phyloP scores from a whole-genome alignment of 2,329 filamentous ascomycete species.

The Thermothelomyces thermophilus region DNA sequence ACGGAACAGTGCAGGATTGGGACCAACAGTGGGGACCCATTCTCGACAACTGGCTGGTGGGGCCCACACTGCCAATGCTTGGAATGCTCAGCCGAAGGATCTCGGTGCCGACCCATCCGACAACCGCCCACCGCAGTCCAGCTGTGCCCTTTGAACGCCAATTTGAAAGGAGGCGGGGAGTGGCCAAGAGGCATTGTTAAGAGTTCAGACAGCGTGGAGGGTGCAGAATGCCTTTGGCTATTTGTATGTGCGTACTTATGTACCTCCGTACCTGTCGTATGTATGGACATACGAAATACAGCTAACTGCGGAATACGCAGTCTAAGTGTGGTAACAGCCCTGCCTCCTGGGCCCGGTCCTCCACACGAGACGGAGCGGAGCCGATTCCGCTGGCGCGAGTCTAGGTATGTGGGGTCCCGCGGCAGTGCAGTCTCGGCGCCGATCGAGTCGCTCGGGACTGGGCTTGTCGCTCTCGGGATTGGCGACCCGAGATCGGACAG shows the following conservation, averaged over 20 bases:
- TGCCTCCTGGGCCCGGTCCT: neutral
- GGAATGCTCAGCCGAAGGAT: neutral
- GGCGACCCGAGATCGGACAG: neutral
- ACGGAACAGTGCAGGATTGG: too few species aligned
- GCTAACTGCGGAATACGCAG: too few species aligned
- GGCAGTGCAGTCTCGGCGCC: neutral
- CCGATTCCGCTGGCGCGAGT: neutral
- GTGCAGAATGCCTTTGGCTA: neutral
- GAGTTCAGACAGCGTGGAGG: neutral
- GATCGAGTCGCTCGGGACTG: neutral
- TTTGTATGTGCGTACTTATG: too few species aligned
- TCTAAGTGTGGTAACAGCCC: too few species aligned
- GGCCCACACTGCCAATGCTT: slow-evolving; percentile 8
- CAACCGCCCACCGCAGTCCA: neutral
- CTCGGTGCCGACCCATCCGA: slow-evolving; percentile 3
- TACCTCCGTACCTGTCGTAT: too few species aligned
- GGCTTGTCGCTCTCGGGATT: neutral
- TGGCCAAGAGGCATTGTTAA: neutral
- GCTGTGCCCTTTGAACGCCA: neutral
- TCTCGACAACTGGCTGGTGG: neutral
- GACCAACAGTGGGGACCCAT: neutral
- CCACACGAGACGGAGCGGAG: neutral
- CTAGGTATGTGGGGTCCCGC: neutral
- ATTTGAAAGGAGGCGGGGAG: neutral
- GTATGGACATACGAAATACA: too few species aligned